Conservation (phyloP, 1,139 yeast species). For the Hyphopichia buzzinii region DNA sequence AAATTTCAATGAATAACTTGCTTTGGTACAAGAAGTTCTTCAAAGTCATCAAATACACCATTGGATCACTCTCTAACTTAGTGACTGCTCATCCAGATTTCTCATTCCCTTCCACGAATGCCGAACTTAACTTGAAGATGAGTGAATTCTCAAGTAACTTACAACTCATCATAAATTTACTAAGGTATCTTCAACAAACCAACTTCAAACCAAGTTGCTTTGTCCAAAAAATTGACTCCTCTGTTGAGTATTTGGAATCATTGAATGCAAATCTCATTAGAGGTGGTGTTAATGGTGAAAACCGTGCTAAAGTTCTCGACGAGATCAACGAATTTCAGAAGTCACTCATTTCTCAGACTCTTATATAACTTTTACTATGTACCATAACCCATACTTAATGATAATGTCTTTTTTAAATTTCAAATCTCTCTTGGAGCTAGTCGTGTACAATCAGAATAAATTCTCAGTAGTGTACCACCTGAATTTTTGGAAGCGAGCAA, state of each 20-base stretch:
- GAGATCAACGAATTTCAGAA: neutral
- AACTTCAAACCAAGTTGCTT: slow-evolving; percentile 2
- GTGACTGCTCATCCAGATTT: slow-evolving; percentile 7
- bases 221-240: neutral
- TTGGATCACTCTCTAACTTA: slow-evolving; percentile 21
- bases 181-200: slow-evolving; percentile 11
- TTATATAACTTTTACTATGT: neutral
- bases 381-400: too few relatives aligned
- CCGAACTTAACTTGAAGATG: slow-evolving; percentile 15
- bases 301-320: neutral
- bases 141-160: slow-evolving; percentile 30
- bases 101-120: neutral
- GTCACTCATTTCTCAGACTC: neutral
- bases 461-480: neutral
- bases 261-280: slow-evolving; percentile 1
- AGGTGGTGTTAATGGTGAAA: neutral
- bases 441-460: too few relatives aligned
- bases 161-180: slow-evolving; percentile 28
- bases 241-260: neutral
- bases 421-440: too few relatives aligned
- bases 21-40: slow-evolving; percentile 37
- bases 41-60: slow-evolving; percentile 32
- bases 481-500: neutral
- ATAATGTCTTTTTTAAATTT: too few relatives aligned
- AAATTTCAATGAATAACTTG: slow-evolving; percentile 13